Conservation (phyloP, 2,329 filamentous ascomycete species). For the Trichoderma polysporum region DNA sequence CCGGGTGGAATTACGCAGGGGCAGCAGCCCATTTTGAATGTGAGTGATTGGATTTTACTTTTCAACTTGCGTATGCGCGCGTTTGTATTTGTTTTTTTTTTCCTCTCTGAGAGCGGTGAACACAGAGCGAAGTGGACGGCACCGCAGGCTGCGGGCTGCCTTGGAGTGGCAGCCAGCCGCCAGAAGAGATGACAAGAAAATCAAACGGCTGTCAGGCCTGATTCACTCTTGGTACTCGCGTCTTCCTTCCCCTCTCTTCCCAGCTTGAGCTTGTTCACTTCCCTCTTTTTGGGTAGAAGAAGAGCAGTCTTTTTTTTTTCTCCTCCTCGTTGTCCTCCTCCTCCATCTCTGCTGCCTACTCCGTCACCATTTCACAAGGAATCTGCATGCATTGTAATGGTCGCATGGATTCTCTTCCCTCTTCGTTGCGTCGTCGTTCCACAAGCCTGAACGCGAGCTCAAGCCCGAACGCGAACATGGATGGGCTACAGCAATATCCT, state of each 20-base stretch:
- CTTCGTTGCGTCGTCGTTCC: background rate
- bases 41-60: slow-evolving; percentile 37
- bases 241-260: background rate
- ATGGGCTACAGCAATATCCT: background rate
- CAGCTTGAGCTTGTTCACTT: background rate
- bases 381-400: background rate
- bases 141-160: background rate
- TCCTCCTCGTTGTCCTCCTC: too few relatives aligned
- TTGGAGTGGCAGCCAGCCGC: slow-evolving; percentile 9
- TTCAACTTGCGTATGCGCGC: background rate
- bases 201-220: slow-evolving; percentile 8
- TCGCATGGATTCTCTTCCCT: background rate
- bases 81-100: background rate
- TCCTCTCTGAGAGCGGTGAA: background rate
- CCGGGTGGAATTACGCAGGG: slow-evolving; percentile 42
- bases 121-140: background rate
- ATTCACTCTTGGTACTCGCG: slow-evolving; percentile 9
- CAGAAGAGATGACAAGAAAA: background rate
- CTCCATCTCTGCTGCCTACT: background rate
- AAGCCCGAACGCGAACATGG: background rate
- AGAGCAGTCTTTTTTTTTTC: background rate
- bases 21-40: slow-evolving; percentile 51
- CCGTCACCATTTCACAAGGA: background rate
- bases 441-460: background rate
- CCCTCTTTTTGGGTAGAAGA: background rate